Conservation (phyloP, 2,329 filamentous ascomycete genomes). For the Fusarium tanahbumbuense region DNA sequence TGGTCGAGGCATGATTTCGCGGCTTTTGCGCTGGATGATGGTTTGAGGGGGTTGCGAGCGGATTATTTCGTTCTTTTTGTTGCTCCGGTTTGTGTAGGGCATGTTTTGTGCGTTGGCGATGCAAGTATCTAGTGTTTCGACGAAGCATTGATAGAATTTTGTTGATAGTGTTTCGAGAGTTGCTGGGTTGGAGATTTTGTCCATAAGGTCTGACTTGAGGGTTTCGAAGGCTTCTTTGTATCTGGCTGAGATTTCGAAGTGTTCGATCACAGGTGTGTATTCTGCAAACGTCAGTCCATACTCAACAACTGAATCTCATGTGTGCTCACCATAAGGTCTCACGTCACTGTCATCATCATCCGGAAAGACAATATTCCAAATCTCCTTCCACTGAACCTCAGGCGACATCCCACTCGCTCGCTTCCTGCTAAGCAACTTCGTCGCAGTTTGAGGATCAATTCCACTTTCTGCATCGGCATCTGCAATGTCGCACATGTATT, state of each 20-base stretch:
- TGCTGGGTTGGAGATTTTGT: constrained; percentile 54
- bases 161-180: constrained; percentile 54
- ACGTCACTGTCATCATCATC: constrained; percentile 54
- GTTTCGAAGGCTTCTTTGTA: constrained; percentile 51
- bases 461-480: constrained; percentile 56
- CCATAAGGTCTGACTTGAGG: constrained; percentile 50
- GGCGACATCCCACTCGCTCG: constrained; percentile 53
- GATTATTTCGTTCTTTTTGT: constrained; percentile 52
- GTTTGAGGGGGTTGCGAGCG: constrained; percentile 34
- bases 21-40: constrained; percentile 40
- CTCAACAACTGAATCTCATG: rapidly evolving
- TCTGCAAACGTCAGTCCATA: too few species aligned
- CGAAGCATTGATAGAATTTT: constrained; percentile 56
- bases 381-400: constrained; percentile 55
- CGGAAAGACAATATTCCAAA: constrained; percentile 57
- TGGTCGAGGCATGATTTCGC: constrained; percentile 48
- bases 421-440: constrained; percentile 55
- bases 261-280: constrained; percentile 56
- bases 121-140: constrained; percentile 55
- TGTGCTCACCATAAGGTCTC: constrained; percentile 46
- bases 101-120: constrained; percentile 51
- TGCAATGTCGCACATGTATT: constrained; percentile 56
- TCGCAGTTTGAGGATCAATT: constrained; percentile 55
- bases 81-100: constrained; percentile 56
- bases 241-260: constrained; percentile 53